Percentiles rank a stretch among this genome's conserved stretches.
Evolutionary conservation across 305 asterid genomes (phyloP).

Genomic region (Fraxinus baroniana): DNA sequence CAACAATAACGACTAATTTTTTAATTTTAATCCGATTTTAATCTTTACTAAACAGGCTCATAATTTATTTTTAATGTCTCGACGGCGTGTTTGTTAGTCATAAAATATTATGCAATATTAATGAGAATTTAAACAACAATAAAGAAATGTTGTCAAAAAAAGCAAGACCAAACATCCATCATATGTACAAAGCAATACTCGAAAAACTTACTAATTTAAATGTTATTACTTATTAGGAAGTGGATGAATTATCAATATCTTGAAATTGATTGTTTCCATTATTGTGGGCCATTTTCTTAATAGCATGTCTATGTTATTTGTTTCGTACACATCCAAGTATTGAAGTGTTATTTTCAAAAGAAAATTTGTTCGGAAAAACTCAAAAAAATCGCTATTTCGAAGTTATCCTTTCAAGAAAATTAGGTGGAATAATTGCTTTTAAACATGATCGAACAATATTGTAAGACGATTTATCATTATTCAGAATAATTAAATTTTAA

Average conservation of each 20-base stretch:
- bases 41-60: too few relatives aligned
- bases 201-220: too few relatives aligned
- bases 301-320: not conserved
- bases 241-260: not conserved
- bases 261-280: slow-evolving; percentile 10
- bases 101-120: too few relatives aligned
- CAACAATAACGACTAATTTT: too few relatives aligned
- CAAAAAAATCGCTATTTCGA: not conserved
- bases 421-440: not conserved
- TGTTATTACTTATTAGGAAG: not conserved
- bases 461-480: not conserved
- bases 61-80: too few relatives aligned
- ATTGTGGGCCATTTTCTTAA: slow-evolving; percentile 30
- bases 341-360: not conserved
- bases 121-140: not conserved
- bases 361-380: not conserved
- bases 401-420: not conserved
- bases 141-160: not conserved
- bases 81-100: too few relatives aligned
- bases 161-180: not conserved
- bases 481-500: not conserved
- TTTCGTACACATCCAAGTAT: not conserved
- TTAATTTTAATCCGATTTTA: too few relatives aligned
- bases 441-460: not conserved
- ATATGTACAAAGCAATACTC: not conserved